Conservation (phyloP, 352 stramenopile genomes). For the Pythium aphanidermatum region DNA sequence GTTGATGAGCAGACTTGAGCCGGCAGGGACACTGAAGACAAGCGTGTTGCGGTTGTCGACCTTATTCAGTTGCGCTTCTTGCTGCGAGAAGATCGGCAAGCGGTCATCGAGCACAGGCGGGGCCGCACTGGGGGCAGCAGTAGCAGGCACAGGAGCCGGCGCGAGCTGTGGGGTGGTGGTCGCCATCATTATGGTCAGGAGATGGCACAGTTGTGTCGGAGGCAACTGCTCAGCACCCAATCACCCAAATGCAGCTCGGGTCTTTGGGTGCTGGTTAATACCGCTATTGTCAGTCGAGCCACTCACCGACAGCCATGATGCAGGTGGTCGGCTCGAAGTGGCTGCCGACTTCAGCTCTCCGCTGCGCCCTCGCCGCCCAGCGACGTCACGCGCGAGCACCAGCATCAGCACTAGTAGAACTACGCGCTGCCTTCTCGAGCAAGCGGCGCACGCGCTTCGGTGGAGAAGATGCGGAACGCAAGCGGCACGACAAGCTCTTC, state of each 20-base stretch:
- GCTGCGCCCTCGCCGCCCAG: not conserved
- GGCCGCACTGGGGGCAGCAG: not conserved
- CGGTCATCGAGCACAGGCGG: constrained; percentile 12
- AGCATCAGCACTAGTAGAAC: not conserved
- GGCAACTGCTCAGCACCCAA: too few relatives aligned
- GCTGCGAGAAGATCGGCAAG: constrained; percentile 46
- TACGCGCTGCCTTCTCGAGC: constrained; percentile 15
- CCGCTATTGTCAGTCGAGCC: too few relatives aligned
- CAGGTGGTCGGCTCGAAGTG: too few relatives aligned
- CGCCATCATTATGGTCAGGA: too few relatives aligned
- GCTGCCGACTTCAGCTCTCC: too few relatives aligned
- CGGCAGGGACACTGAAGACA: constrained; percentile 37
- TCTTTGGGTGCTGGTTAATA: too few relatives aligned
- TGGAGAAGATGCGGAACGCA: constrained; percentile 5
- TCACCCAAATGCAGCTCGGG: too few relatives aligned
- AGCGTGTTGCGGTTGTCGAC: constrained; percentile 47
- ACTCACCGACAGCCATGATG: too few relatives aligned
- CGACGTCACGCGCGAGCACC: not conserved
- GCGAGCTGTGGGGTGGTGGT: too few relatives aligned
- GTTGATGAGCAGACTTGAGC: constrained; percentile 54
- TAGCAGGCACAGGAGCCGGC: too few relatives aligned
- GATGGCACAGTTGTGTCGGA: too few relatives aligned
- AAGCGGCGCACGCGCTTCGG: constrained; percentile 22
- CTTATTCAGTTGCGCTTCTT: constrained; percentile 48
- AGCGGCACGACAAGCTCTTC: constrained; percentile 25